phyloP scores from a whole-genome alignment of 2,329 filamentous ascomycete genomes.

The Aspergillus glaucus region DNA sequence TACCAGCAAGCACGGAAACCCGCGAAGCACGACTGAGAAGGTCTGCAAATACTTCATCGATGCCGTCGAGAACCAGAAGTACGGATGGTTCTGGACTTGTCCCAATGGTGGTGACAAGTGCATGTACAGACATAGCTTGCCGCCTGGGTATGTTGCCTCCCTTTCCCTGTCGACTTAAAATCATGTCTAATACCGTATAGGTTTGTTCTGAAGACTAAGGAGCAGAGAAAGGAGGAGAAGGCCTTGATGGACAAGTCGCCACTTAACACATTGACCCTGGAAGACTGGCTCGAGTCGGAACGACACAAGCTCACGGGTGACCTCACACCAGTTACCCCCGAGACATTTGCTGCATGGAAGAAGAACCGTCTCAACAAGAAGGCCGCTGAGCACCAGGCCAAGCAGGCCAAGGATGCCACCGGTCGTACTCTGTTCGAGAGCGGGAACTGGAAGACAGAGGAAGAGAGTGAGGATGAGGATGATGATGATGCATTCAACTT shows the following conservation, averaged over 20 bases:
- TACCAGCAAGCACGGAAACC: constrained; percentile 93
- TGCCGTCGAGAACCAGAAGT: constrained; percentile 96
- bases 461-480: constrained; percentile 56
- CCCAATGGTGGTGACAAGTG: constrained; percentile 95
- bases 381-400: constrained; percentile 83
- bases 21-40: constrained; percentile 90
- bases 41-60: constrained; percentile 99
- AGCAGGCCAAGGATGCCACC: constrained; percentile 89
- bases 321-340: constrained; percentile 86
- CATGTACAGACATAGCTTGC: constrained; percentile 96
- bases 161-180: background rate
- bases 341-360: constrained; percentile 96
- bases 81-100: constrained; percentile 98
- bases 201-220: constrained; percentile 95
- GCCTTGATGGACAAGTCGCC: constrained; percentile 93
- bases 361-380: constrained; percentile 91
- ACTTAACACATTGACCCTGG: constrained; percentile 85
- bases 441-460: constrained; percentile 74
- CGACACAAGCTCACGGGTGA: constrained; percentile 88
- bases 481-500: constrained; percentile 68
- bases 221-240: constrained; percentile 92
- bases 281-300: constrained; percentile 96
- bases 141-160: constrained; percentile 67
- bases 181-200: constrained; percentile 39
- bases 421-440: constrained; percentile 94